Percentiles rank a stretch among this genome's conserved stretches.
These are phyloP conservation scores for Pelargonium cotyledonis DNA, from an alignment of 441 rosid genomes.

Conservation along the genomic window DNA sequence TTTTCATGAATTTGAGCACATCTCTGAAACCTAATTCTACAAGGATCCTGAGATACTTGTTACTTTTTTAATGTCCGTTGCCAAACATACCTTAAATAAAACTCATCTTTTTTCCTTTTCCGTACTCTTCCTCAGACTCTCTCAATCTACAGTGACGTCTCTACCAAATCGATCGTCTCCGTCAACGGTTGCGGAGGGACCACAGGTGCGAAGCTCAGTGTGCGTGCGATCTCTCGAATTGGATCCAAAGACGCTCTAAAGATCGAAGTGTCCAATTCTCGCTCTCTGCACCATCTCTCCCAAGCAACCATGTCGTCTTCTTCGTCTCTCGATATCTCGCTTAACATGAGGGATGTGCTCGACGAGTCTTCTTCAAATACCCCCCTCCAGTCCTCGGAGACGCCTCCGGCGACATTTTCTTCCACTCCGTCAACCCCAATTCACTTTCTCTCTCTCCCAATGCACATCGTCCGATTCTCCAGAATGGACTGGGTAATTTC, in stretches of 20 bases:
- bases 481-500: background rate
- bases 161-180: background rate
- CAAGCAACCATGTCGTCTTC: conserved; percentile 17
- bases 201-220: conserved; percentile 42
- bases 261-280: conserved; percentile 33
- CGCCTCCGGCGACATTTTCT: conserved; percentile 62
- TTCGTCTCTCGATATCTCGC: conserved; percentile 48
- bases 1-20: too few species aligned
- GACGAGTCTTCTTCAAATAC: conserved; percentile 32
- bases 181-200: background rate
- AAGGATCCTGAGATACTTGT: too few species aligned
- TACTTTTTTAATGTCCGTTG: too few species aligned
- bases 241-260: conserved; percentile 35
- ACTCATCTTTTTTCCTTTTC: too few species aligned
- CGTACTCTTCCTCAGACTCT: too few species aligned
- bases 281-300: conserved; percentile 32
- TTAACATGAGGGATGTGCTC: conserved; percentile 59
- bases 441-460: conserved; percentile 15
- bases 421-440: conserved; percentile 34
- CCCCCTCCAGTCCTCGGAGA: conserved; percentile 53
- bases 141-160: too few species aligned
- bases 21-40: too few species aligned
- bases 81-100: too few species aligned
- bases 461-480: background rate
- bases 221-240: conserved; percentile 34